These are phyloP conservation scores for Leccinum fuscescens DNA, from an alignment of 1,284 basidiomycete genomes.

Conservation along the genomic window DNA sequence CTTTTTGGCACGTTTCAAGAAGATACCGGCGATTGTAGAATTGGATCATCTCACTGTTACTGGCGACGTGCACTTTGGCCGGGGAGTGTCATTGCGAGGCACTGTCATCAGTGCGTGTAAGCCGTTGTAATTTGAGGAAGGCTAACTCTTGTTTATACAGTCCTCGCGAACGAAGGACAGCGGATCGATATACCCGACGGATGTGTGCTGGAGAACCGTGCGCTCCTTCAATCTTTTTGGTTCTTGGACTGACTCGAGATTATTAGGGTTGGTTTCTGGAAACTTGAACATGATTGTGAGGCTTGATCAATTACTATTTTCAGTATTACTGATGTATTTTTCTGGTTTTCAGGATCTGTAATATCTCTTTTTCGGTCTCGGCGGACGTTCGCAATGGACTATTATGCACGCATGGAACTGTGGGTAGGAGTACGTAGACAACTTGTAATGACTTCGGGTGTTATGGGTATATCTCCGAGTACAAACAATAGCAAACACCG, in stretches of 20 bases:
- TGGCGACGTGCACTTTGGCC: conserved; percentile 93
- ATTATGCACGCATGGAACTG: not conserved
- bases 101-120: conserved; percentile 60
- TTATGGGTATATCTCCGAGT: not conserved
- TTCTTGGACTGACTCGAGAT: conserved; percentile 3
- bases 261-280: conserved; percentile 53
- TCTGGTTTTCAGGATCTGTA: conserved; percentile 95
- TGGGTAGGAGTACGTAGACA: not conserved
- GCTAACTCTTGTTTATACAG: conserved; percentile 16
- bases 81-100: conserved; percentile 83
- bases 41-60: conserved; percentile 95
- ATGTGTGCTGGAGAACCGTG: conserved; percentile 88
- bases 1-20: conserved; percentile 97
- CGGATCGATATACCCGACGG: conserved; percentile 94
- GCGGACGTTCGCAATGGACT: conserved; percentile 32
- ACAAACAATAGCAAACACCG: conserved; percentile 30
- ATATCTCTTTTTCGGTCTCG: conserved; percentile 90
- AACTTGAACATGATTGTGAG: conserved; percentile 65
- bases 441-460: not conserved
- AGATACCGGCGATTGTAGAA: conserved; percentile 88
- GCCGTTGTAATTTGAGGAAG: not conserved
- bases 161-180: conserved; percentile 89
- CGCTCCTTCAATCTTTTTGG: conserved; percentile 21
- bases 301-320: not conserved
- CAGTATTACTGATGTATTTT: conserved; percentile 49